Evolutionary conservation across 2,329 filamentous ascomycete genomes (phyloP).

Genomic region (Colletotrichum sp.): DNA sequence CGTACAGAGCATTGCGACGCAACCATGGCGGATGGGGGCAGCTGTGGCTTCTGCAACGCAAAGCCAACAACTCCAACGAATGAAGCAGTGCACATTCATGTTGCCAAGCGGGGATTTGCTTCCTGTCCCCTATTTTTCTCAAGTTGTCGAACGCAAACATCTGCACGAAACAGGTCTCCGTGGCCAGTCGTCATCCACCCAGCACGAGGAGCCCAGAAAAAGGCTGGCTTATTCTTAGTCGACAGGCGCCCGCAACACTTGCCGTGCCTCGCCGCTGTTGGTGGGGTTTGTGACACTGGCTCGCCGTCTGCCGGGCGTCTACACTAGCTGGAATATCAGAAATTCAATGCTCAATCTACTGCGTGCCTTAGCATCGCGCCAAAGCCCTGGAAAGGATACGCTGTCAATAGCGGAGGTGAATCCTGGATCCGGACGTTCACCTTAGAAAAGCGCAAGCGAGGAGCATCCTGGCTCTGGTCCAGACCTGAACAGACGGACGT

Average conservation of each 20-base stretch:
- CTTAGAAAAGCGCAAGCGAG: not conserved
- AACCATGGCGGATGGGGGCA: not conserved
- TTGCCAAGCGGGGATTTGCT: not conserved
- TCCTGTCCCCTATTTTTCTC: not conserved
- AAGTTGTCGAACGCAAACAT: not conserved
- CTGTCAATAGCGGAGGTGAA: not conserved
- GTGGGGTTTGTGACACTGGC: not conserved
- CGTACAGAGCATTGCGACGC: not conserved
- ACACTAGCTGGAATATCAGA: not conserved
- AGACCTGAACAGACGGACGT: slow-evolving; percentile 6
- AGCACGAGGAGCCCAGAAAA: not conserved
- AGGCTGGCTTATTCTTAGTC: not conserved
- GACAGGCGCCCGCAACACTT: not conserved
- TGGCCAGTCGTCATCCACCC: not conserved
- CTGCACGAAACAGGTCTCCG: not conserved
- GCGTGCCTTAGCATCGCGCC: not conserved
- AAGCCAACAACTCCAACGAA: not conserved
- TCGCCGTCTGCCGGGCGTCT: not conserved
- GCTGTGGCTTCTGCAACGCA: not conserved
- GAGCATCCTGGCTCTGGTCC: not conserved
- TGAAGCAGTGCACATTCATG: not conserved
- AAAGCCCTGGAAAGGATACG: not conserved
- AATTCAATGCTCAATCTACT: not conserved
- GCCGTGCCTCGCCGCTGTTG: not conserved
- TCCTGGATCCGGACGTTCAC: not conserved